Conservation (phyloP, 2,329 filamentous ascomycete species). For the Claviceps digitariae region DNA sequence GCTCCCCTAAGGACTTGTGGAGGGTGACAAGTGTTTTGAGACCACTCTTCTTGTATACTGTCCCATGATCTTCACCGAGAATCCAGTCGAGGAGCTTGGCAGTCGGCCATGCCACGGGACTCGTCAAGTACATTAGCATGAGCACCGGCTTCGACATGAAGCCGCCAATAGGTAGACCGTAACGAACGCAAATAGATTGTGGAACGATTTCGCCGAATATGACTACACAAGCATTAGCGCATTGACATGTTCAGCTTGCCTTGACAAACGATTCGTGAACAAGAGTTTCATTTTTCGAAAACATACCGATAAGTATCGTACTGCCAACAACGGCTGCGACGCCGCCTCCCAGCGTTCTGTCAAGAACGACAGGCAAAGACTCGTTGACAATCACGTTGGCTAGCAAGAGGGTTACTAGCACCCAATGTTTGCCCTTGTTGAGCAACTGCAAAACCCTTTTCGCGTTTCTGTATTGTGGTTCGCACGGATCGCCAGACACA, state of each 20-base stretch:
- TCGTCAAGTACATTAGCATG: slow-evolving; percentile 79
- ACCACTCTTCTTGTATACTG: slow-evolving; percentile 94
- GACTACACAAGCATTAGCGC: slow-evolving; percentile 44
- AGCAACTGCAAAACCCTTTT: slow-evolving; percentile 66
- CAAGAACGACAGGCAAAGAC: slow-evolving; percentile 85
- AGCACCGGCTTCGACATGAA: slow-evolving; percentile 85
- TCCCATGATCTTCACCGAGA: slow-evolving; percentile 88
- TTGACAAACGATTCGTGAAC: no score
- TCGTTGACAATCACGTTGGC: slow-evolving; percentile 98
- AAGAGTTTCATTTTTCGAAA: no score
- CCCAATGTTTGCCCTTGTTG: slow-evolving; percentile 91
- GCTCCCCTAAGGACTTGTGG: slow-evolving; percentile 79
- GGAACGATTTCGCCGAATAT: slow-evolving; percentile 97
- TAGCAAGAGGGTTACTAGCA: slow-evolving; percentile 81
- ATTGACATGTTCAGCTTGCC: slow-evolving; percentile 8
- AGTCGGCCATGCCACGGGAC: slow-evolving; percentile 83
- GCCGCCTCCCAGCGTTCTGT: slow-evolving; percentile 84
- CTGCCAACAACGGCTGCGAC: slow-evolving; percentile 89
- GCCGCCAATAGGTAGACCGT: slow-evolving; percentile 86
- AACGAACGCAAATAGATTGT: slow-evolving; percentile 92
- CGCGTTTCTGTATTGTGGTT: slow-evolving; percentile 76
- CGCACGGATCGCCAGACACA: slow-evolving; percentile 71
- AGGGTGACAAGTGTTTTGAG: slow-evolving; percentile 92
- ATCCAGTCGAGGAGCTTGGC: slow-evolving; percentile 91
- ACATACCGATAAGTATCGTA: slow-evolving; percentile 80